Evolutionary conservation across 2,329 filamentous ascomycete species (phyloP), one percentile per base, ranked within the genome.

Genomic region (Aspergillus quadrilineatus): DNA sequence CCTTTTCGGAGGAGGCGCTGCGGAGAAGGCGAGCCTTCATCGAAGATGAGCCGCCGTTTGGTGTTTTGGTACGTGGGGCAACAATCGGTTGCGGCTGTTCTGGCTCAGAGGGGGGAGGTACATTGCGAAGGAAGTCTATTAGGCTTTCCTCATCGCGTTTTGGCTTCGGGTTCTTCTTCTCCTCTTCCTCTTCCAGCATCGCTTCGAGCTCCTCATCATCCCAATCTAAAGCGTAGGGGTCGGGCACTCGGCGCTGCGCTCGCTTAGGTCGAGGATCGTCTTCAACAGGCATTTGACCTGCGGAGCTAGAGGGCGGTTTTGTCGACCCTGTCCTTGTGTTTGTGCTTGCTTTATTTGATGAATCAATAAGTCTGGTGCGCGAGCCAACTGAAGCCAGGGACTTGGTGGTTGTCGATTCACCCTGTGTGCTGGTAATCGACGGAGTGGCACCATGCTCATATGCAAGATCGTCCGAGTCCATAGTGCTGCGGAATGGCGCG

Each of bases 221-320:
- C 22, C 65, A 64, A 67, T 97, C 92, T 61, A 97, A 90, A n/a
- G 92, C 90, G 63, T 97, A 97, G 0, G 93, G 94, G 67, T 99
- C 94, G 55, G 85, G 89, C 50, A 92, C 85, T 29, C 90, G 86
- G 45, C 88, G 84, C 44, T 88, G 89, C 67, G 89, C 96, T 53
- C 89, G 85, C 64, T 85, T 83, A 4, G 90, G 88, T 69, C 86
- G 81, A 72, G 79, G 60, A 41, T 65, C 64, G 15, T 69, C 65
- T 5, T 77, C 73, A 9, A n/a, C 42, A 32, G 17, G 59, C 59
- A 37, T 58, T 53, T 47, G 37, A 34, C n/a, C 30, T 15, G 57
- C 39, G 4, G 46, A 39, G 28, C 28, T 50, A 26, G 55, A 43
- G n/a, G 39, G 15, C 7, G 61, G 46, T 15, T 59, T 58, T 5